These are phyloP conservation scores for Cantharellus anzutake DNA, from an alignment of 768 basidiomycete species.

Conservation along the genomic window DNA sequence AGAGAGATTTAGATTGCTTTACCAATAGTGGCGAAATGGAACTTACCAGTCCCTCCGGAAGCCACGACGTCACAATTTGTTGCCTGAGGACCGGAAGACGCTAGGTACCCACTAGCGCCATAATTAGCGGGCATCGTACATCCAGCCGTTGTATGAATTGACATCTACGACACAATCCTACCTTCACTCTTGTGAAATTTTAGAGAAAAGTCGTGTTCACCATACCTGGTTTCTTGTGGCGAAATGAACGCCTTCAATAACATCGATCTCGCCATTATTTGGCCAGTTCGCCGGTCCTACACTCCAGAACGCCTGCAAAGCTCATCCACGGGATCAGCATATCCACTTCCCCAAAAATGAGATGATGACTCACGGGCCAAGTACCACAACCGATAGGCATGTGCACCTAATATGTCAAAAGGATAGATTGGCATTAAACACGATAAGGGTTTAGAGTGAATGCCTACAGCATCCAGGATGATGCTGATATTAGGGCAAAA, in stretches of 20 bases:
- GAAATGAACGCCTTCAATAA: constrained; percentile 65
- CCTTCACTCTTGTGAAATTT: too few species aligned
- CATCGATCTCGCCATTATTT: constrained; percentile 43
- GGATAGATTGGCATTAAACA: neutral
- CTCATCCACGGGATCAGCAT: neutral
- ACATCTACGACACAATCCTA: neutral
- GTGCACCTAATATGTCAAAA: constrained; percentile 39
- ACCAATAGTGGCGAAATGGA: neutral
- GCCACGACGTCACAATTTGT: neutral
- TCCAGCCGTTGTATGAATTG: constrained; percentile 59
- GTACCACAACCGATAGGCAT: constrained; percentile 76
- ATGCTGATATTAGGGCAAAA: neutral
- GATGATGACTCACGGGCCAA: neutral
- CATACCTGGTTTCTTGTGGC: constrained; percentile 55
- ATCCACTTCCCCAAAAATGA: neutral
- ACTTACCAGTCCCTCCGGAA: neutral
- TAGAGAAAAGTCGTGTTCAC: neutral
- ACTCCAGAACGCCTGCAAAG: neutral
- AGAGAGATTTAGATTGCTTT: neutral
- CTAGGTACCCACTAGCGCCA: constrained; percentile 18
- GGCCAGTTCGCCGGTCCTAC: neutral
- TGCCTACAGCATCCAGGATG: too few species aligned
- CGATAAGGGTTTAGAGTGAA: too few species aligned
- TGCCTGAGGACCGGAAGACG: constrained; percentile 20
- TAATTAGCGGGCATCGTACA: constrained; percentile 36